Evolutionary conservation across 2,329 filamentous ascomycete genomes (phyloP).

Genomic region (Cordyceps cateniannulata): DNA sequence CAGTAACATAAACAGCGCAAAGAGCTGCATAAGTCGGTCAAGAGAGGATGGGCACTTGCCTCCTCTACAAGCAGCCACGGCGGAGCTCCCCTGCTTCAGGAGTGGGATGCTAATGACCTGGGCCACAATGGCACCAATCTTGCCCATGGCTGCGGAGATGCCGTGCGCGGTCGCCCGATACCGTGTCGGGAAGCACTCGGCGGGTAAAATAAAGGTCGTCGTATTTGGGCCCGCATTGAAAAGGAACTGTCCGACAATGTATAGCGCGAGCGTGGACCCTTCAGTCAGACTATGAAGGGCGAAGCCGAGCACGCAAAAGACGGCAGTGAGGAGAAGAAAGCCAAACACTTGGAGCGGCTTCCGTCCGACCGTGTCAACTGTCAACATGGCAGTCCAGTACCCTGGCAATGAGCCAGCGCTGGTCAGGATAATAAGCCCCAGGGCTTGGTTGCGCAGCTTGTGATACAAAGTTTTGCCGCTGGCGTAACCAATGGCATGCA

Average conservation of each 20-base stretch:
- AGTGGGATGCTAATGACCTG: constrained; percentile 60
- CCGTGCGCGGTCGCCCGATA: constrained; percentile 59
- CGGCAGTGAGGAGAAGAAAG: constrained; percentile 52
- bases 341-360: constrained; percentile 67
- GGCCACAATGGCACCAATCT: constrained; percentile 61
- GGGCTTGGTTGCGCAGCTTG: constrained; percentile 63
- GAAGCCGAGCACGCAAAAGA: constrained; percentile 60
- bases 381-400: constrained; percentile 70
- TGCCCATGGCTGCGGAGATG: constrained; percentile 59
- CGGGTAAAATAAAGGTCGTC: constrained; percentile 59
- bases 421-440: constrained; percentile 71
- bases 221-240: constrained; percentile 62
- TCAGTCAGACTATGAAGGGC: constrained; percentile 43
- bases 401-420: constrained; percentile 74
- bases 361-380: constrained; percentile 68
- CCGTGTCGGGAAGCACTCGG: constrained; percentile 58
- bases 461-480: constrained; percentile 58
- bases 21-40: constrained; percentile 69
- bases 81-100: constrained; percentile 42
- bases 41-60: constrained; percentile 52
- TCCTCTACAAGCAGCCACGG: constrained; percentile 40
- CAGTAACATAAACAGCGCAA: constrained; percentile 72
- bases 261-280: constrained; percentile 49
- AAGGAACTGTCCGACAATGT: constrained; percentile 59
- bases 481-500: constrained; percentile 66